These are phyloP conservation scores for Paraphaeosphaeria sporulosa DNA, from an alignment of 2,329 filamentous ascomycete genomes.

Conservation along the genomic window DNA sequence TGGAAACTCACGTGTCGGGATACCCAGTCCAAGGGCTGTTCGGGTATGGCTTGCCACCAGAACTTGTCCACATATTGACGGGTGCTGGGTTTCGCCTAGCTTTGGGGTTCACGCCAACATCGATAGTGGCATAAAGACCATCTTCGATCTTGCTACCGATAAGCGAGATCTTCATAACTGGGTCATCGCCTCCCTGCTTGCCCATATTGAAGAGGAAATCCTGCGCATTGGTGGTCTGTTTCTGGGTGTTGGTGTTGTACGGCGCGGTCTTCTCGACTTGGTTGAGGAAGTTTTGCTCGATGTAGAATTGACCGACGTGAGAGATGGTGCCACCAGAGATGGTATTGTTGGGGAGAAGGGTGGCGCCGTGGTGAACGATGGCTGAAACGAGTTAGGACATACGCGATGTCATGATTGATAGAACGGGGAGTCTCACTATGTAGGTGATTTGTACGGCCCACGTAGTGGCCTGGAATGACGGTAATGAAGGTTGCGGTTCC, in stretches of 20 bases:
- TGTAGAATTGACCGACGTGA: slow-evolving; percentile 71
- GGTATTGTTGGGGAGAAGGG: slow-evolving; percentile 59
- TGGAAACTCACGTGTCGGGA: slow-evolving; percentile 27
- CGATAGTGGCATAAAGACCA: slow-evolving; percentile 41
- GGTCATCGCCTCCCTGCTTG: slow-evolving; percentile 60
- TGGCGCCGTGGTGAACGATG: slow-evolving; percentile 49
- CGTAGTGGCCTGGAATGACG: slow-evolving; percentile 55
- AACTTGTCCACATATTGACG: slow-evolving; percentile 38
- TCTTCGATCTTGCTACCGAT: slow-evolving; percentile 55
- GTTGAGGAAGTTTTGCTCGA: slow-evolving; percentile 65
- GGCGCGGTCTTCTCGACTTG: slow-evolving; percentile 58
- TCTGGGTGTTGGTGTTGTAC: slow-evolving; percentile 53
- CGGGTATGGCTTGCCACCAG: slow-evolving; percentile 35
- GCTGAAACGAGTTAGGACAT: slow-evolving; percentile 21
- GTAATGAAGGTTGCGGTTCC: slow-evolving; percentile 60
- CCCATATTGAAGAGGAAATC: slow-evolving; percentile 59
- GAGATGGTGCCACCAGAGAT: slow-evolving; percentile 59
- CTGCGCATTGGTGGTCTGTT: slow-evolving; percentile 59
- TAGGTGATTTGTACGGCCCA: slow-evolving; percentile 41
- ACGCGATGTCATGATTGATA: not conserved
- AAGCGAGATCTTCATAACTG: slow-evolving; percentile 65
- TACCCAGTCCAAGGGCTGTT: slow-evolving; percentile 38
- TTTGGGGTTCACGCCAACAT: slow-evolving; percentile 41
- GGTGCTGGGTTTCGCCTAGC: slow-evolving; percentile 36
- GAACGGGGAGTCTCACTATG: slow-evolving; percentile 32